A percentile compares a stretch with the other conserved stretches of the same genome.
These are phyloP conservation scores for Rubia balearica DNA, from an alignment of 305 asterid genomes.

Conservation along the genomic window DNA sequence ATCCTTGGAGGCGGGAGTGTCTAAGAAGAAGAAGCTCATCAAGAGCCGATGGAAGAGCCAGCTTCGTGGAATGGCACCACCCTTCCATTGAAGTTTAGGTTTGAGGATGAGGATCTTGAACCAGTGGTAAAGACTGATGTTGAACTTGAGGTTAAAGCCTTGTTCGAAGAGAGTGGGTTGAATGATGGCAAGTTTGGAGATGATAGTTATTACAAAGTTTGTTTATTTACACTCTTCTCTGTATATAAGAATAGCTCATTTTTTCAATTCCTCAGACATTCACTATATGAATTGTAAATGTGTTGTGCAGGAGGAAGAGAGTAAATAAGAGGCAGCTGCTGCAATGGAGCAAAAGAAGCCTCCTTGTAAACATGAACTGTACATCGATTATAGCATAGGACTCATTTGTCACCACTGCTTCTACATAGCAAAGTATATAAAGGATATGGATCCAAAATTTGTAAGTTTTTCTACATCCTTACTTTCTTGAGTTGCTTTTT, in stretches of 20 bases:
- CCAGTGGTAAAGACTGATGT: neutral
- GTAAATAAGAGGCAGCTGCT: neutral
- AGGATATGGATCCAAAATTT: conserved; percentile 30
- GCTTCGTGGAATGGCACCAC: neutral
- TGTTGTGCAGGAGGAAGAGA: neutral
- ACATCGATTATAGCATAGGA: neutral
- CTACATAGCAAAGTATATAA: conserved; percentile 30
- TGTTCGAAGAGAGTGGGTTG: neutral
- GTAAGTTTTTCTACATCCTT: conserved; percentile 3
- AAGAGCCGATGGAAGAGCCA: neutral
- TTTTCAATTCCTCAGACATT: neutral
- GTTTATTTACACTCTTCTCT: neutral
- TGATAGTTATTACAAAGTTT: neutral
- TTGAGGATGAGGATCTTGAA: neutral
- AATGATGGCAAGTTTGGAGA: neutral
- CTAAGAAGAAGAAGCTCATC: conserved; percentile 4
- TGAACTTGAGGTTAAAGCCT: neutral
- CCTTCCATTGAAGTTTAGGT: neutral
- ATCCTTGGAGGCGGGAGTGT: conserved; percentile 1
- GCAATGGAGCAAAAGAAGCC: neutral
- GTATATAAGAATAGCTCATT: neutral
- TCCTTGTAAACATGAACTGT: neutral
- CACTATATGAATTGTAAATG: too few relatives aligned
- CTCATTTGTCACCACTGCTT: conserved; percentile 28
- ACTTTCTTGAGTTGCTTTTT: too few relatives aligned